phyloP scores from a whole-genome alignment of 768 basidiomycete species.

The Termitomyces sp. region DNA sequence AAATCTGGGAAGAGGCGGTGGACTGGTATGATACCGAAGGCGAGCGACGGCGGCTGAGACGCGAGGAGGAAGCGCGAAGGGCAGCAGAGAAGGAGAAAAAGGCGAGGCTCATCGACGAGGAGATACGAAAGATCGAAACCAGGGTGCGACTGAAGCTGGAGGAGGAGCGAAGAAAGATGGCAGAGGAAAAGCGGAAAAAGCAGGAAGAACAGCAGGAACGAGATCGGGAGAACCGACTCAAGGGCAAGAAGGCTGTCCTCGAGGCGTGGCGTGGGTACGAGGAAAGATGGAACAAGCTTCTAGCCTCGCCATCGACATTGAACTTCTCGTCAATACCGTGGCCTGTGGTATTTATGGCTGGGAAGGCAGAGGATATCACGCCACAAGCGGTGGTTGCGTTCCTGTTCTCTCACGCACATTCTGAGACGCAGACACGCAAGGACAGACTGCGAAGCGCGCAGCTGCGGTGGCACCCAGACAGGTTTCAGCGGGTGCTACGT shows the following conservation, averaged over 20 bases:
- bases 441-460: slow-evolving; percentile 63
- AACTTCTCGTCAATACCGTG: slow-evolving; percentile 66
- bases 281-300: slow-evolving; percentile 51
- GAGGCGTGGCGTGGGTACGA: slow-evolving; percentile 66
- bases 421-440: slow-evolving; percentile 48
- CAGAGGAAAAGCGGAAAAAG: slow-evolving; percentile 40
- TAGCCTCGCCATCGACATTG: slow-evolving; percentile 38
- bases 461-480: slow-evolving; percentile 79
- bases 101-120: slow-evolving; percentile 44
- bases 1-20: slow-evolving; percentile 47
- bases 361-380: slow-evolving; percentile 42
- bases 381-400: slow-evolving; percentile 51
- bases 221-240: too few relatives aligned
- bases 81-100: slow-evolving; percentile 42
- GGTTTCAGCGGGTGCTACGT: slow-evolving; percentile 53
- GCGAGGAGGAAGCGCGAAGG: slow-evolving; percentile 39
- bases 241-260: slow-evolving; percentile 36
- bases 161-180: slow-evolving; percentile 38
- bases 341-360: slow-evolving; percentile 49
- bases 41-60: slow-evolving; percentile 47
- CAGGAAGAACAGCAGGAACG: slow-evolving; percentile 30
- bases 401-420: slow-evolving; percentile 62
- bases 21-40: slow-evolving; percentile 47
- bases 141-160: slow-evolving; percentile 46
- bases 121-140: slow-evolving; percentile 47